Percentiles rank a stretch among this genome's conserved stretches.
phyloP scores from a whole-genome alignment of 1,284 basidiomycete genomes.

The Malassezia slooffiae region DNA sequence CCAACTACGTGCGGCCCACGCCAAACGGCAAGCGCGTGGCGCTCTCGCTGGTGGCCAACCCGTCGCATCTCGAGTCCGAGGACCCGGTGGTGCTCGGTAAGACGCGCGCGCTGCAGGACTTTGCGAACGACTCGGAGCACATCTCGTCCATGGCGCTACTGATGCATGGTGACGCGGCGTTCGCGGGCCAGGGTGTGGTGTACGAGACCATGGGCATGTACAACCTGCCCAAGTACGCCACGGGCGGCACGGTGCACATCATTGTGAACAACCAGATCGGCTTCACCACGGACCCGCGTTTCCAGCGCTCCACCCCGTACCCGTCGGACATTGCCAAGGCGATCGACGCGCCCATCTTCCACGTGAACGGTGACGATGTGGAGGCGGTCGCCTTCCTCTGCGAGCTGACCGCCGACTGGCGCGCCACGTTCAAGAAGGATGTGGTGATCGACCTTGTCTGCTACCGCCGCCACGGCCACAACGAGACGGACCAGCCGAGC shows the following conservation, averaged over 20 bases:
- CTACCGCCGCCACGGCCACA: slow-evolving; percentile 96
- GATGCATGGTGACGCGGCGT: slow-evolving; percentile 95
- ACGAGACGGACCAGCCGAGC: slow-evolving; percentile 96
- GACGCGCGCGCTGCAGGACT: slow-evolving; percentile 89
- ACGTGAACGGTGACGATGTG: slow-evolving; percentile 97
- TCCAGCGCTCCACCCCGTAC: slow-evolving; percentile 94
- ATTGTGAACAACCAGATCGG: slow-evolving; percentile 99
- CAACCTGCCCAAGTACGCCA: slow-evolving; percentile 86
- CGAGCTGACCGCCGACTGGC: slow-evolving; percentile 93
- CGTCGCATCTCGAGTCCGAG: slow-evolving; percentile 92
- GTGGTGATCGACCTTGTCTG: slow-evolving; percentile 98
- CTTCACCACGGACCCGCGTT: slow-evolving; percentile 97
- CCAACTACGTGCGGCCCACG: slow-evolving; percentile 96
- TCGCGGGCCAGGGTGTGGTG: slow-evolving; percentile 94
- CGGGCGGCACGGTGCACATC: slow-evolving; percentile 93
- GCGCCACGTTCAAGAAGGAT: slow-evolving; percentile 97
- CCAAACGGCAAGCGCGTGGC: slow-evolving; percentile 96
- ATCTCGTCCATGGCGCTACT: slow-evolving; percentile 66
- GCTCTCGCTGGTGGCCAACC: slow-evolving; percentile 93
- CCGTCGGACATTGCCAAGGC: slow-evolving; percentile 98
- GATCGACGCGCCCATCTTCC: slow-evolving; percentile 97
- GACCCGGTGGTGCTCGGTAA: slow-evolving; percentile 97
- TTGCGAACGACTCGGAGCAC: slow-evolving; percentile 67
- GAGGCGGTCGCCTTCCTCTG: slow-evolving; percentile 92
- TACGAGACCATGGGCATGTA: slow-evolving; percentile 99